Conservation (phyloP, 345 rosid genomes). For the Gynandropsis gynandra region DNA sequence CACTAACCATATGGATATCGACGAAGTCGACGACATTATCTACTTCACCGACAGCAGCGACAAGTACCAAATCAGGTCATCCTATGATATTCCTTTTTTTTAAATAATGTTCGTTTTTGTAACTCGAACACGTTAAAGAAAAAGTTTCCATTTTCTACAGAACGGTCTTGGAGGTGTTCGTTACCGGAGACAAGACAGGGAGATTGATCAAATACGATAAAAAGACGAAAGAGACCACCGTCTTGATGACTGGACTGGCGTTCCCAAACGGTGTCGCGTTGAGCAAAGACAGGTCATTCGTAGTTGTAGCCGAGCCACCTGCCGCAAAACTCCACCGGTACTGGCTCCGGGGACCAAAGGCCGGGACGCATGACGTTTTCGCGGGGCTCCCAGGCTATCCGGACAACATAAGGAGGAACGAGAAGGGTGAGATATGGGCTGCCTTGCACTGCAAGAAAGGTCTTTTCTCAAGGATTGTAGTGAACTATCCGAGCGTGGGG, state of each 20-base stretch:
- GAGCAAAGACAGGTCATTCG: constrained; percentile 50
- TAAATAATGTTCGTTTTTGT: too few relatives aligned
- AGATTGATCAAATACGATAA: constrained; percentile 51
- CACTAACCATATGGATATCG: constrained; percentile 52
- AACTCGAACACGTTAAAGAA: too few relatives aligned
- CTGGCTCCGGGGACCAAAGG: constrained; percentile 37
- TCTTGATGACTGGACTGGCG: constrained; percentile 36
- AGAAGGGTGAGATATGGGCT: constrained; percentile 56
- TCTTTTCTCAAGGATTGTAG: constrained; percentile 26
- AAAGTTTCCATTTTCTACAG: too few relatives aligned
- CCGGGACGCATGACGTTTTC: constrained; percentile 35
- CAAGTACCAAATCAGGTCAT: constrained; percentile 41
- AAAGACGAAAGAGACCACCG: constrained; percentile 42
- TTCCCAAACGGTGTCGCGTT: constrained; percentile 72
- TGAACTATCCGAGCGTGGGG: constrained; percentile 37
- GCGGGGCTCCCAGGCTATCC: constrained; percentile 49
- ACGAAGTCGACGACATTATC: constrained; percentile 37
- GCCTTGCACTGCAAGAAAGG: constrained; percentile 44
- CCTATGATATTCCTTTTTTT: too few relatives aligned
- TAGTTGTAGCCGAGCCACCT: constrained; percentile 44
- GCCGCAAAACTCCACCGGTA: constrained; percentile 34
- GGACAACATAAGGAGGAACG: constrained; percentile 49
- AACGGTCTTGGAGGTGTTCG: constrained; percentile 30
- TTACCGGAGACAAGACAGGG: constrained; percentile 53
- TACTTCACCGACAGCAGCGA: constrained; percentile 59